These are phyloP conservation scores for Madurella mycetomatis DNA, from an alignment of 2,329 filamentous ascomycete genomes.

Conservation along the genomic window DNA sequence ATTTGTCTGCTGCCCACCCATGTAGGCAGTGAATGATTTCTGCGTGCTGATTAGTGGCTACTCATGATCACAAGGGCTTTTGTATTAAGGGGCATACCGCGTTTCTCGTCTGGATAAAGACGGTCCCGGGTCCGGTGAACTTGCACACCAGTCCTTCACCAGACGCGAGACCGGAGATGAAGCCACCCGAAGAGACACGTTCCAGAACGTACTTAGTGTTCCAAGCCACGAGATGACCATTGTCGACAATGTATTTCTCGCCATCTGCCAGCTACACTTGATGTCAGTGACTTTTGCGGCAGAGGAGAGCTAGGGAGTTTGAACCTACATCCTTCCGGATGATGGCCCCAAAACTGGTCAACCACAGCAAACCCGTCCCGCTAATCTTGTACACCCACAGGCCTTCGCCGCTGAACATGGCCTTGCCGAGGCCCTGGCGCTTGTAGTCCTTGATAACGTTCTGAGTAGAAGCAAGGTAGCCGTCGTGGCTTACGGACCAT, in stretches of 20 bases:
- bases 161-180: constrained; percentile 80
- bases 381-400: constrained; percentile 84
- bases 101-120: constrained; percentile 92
- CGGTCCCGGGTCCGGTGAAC: constrained; percentile 84
- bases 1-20: constrained; percentile 40
- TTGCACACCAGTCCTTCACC: constrained; percentile 91
- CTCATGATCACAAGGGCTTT: background rate
- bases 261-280: constrained; percentile 51
- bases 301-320: background rate
- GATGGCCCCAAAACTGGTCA: constrained; percentile 91
- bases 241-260: constrained; percentile 89
- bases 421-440: constrained; percentile 79
- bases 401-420: constrained; percentile 90
- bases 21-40: constrained; percentile 50
- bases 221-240: constrained; percentile 93
- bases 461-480: constrained; percentile 79
- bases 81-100: constrained; percentile 46
- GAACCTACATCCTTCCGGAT: constrained; percentile 81
- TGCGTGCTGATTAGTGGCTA: constrained; percentile 24
- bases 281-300: constrained; percentile 12
- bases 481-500: constrained; percentile 84
- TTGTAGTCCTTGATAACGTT: constrained; percentile 87
- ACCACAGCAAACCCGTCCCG: constrained; percentile 78
- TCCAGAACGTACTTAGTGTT: constrained; percentile 92
- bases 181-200: constrained; percentile 81